Conservation (phyloP, 805 yeast genomes). For the Myxozyma monticola region DNA sequence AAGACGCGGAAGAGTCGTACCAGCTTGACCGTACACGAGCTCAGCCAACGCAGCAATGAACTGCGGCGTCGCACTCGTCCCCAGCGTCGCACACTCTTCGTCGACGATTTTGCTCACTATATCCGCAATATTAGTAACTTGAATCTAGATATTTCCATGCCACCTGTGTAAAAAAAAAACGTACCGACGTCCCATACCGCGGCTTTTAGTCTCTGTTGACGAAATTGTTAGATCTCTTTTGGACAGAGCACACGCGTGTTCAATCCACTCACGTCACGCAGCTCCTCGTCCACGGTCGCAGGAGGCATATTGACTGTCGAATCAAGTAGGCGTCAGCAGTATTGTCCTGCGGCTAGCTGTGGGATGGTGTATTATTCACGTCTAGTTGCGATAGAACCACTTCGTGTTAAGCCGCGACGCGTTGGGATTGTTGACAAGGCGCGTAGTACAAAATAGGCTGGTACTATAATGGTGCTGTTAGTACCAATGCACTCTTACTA, state of each 20-base stretch:
- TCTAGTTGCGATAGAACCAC: no score
- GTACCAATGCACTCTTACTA: no score
- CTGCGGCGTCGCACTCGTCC: slow-evolving; percentile 36
- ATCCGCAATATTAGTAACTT: neutral
- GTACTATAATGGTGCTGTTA: no score
- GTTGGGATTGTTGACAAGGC: no score
- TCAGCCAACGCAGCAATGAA: slow-evolving; percentile 39
- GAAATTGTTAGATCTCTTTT: neutral
- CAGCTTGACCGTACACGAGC: slow-evolving; percentile 37
- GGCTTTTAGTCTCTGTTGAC: slow-evolving; percentile 31
- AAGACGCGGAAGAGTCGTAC: slow-evolving; percentile 16
- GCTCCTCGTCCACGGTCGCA: slow-evolving; percentile 3
- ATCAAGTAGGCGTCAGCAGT: no score
- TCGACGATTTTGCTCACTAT: slow-evolving; percentile 35
- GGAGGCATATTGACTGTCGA: slow-evolving; percentile 5
- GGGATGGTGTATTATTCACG: no score
- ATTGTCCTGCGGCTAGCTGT: no score
- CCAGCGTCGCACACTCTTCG: slow-evolving; percentile 34
- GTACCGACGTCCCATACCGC: slow-evolving; percentile 36
- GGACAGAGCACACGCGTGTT: neutral
- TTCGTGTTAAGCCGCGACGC: no score
- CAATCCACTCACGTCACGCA: neutral
- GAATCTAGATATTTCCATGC: no score
- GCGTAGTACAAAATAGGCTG: no score
- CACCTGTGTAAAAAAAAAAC: neutral